Base-by-base conservation (phyloP, 1,284 basidiomycete species). In the Schizophyllum amplum region DNA sequence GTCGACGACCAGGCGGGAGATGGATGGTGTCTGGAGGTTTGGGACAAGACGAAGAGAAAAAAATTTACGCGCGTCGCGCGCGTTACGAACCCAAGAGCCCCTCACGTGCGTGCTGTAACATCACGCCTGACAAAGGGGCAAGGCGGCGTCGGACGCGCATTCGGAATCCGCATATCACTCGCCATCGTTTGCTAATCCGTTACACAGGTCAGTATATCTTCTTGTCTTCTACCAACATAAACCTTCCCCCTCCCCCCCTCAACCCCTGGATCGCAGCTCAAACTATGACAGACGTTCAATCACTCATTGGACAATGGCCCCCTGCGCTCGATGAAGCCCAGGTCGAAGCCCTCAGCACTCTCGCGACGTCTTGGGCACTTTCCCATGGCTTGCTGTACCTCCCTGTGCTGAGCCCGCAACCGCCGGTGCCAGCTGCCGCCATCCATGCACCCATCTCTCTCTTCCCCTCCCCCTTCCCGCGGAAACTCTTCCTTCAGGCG, bases 381-480 rank as follows among this genome's bases (percentile, higher is more conserved):
- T 81, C 90, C 1, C 87, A 92, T 69, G 92, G 92, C 7, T 78
- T 97, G 49, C 80, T 91, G 22, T 93, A 93, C 68, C 84, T 94
- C 17, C 90, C 90, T 4, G 71, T 79, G 17, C 64, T 71, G 11
- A 65, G 76, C 22, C 69, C 72, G 7, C 78, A 80, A 61, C 79
- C 78, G 6, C 22, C 48, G 48, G 72, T 78, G 1, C 87, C 87
- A 0, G 83, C 84, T 21, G 81, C 84, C 5, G 86, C 85, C 0
- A 92, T 95, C 62, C 91, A 97, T 67, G 94, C 94, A 0, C 95
- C 96, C 0, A 75, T 96, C 64, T 82, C 93, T 1, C 78, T 98
- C 53, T 80, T 96, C 62, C 95, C 95, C 0, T 84, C 92, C 0
- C 93, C 94, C 0, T 86, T 98, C 62, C 95, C 96, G 0, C 79